Evolutionary conservation across 192 early-diverging fungal genomes (phyloP), one percentile per base, ranked within the genome.

Genomic region (Coemansia sp.): DNA sequence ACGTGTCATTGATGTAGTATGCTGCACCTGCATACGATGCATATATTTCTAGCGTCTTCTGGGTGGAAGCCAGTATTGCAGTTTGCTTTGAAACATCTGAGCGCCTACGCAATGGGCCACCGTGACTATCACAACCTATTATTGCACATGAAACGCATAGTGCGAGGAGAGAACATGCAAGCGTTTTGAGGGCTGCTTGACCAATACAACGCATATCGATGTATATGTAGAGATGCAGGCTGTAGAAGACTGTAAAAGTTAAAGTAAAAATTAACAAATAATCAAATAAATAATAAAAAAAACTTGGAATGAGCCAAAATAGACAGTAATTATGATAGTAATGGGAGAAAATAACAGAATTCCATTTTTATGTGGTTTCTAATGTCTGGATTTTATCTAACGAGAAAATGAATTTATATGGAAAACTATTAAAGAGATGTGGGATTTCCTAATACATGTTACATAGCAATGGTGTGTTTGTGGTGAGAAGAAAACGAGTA

Each of bases 1-100:
- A 77, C 5, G n/a, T 15, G 32, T 48, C 12, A 8, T 61, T 21
- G 0, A 67, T 12, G 8, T 41, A 41, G 59, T 77, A 77, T 32
- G 75, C 66, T 11, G 75, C 75, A 6, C 75, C 70, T 13, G 74
- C 52, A 61, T 77, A 77, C 5, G 75, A 66, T 0, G 75, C 75
- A 42, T 72, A 77, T 16, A 77, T 15, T 18, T 68, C 52, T 6
- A 77, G 32, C 26, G 58, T 68, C 4, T 19, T 19, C 40, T 56
- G 47, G 51, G 12, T 26, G 26, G 51, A 13, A 22, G 51, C 19
- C 9, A 22, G 26, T 10, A 54, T 19, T 3, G 21, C 22, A 12
- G 51, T 22, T 26, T 22, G 51, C 51, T 54, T 54, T 15, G 22
- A 54, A 26, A 54, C 10, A 8, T 10, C 51, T 0, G 51, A 21